phyloP scores from a whole-genome alignment of 2,329 filamentous ascomycete genomes.

The Colletotrichum neosansevieriae region DNA sequence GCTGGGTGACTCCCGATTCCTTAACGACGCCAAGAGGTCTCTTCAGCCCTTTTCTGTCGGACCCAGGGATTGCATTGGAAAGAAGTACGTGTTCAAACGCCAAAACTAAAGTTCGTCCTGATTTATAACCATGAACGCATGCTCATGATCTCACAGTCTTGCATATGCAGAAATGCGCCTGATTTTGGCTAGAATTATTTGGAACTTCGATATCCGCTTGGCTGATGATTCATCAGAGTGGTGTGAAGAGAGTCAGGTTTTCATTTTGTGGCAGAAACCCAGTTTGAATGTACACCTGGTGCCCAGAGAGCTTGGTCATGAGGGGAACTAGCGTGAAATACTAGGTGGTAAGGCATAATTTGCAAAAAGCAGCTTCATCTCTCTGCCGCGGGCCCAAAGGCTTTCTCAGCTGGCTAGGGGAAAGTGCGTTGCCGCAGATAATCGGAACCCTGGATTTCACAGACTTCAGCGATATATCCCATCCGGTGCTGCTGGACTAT shows the following conservation, averaged over 20 bases:
- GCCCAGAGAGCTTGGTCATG: neutral
- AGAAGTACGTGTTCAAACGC: neutral
- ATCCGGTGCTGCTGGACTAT: too few species aligned
- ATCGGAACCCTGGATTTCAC: too few species aligned
- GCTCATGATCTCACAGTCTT: neutral
- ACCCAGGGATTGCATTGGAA: neutral
- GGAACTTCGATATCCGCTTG: slow-evolving; percentile 7
- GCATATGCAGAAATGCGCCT: slow-evolving; percentile 4
- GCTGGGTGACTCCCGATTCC: neutral
- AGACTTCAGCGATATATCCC: too few species aligned
- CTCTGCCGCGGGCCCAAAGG: too few species aligned
- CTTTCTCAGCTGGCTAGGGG: too few species aligned
- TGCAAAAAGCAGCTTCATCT: too few species aligned
- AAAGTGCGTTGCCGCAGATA: too few species aligned
- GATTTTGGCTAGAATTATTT: neutral
- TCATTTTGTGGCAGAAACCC: slow-evolving; percentile 6
- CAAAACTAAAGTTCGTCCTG: neutral
- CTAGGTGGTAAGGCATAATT: too few species aligned
- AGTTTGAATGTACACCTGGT: neutral
- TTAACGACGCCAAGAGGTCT: neutral
- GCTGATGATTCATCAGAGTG: neutral
- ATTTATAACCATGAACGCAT: too few species aligned
- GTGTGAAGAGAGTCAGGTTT: slow-evolving; percentile 5
- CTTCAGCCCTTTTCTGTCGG: neutral
- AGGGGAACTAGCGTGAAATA: neutral